Base-by-base conservation (phyloP, 345 rosid species). In the Camelina neglecta region DNA sequence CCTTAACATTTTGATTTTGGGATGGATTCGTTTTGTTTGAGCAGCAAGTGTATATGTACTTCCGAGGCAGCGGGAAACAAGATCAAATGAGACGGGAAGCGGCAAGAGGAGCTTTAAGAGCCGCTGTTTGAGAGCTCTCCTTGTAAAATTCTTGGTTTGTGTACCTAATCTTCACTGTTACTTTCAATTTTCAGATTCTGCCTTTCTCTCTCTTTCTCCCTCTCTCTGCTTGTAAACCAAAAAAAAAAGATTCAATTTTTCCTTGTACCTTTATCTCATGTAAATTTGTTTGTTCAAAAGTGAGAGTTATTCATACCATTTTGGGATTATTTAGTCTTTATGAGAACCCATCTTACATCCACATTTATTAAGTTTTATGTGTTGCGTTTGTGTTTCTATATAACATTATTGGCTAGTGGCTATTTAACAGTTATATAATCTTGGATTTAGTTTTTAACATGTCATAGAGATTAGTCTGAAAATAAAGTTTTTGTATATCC, bases 31-130 rank as follows among this genome's bases (percentile, higher is more conserved):
- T 33, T 60, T 54, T 44, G 60, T 42, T 41, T 74, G 79, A 61
- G 72, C 96, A 92, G 97, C 91, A 84, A 89, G 92, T 88, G 1
- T 86, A 84, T 83, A 88, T 88, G 96, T 89, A 89, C 68, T 92
- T 89, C 89, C 85, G 97, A 66, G 97, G 97, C 41, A 84, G 85
- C 9, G 97, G 93, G 12, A 92, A 88, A 79, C 88, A 85, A 36
- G 91, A 86, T 15, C 85, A 88, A 74, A 59, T 83, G 81, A 85
- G 81, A 80, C 87, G 80, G 2, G 84, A 79, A 16, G 90, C 90
- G 4, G 88, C 91, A 0, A 72, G 89, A 70, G 83, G 87, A 53
- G 87, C 86, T 18, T 61, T 88, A 85, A 85, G 93, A 77, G 89
- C 94, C 18, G 94, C 92, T 60, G 71, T 89, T 24, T 91, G 75